These are phyloP conservation scores for Scheffersomyces lignicola DNA, from an alignment of 1,139 yeast genomes.

Conservation along the genomic window DNA sequence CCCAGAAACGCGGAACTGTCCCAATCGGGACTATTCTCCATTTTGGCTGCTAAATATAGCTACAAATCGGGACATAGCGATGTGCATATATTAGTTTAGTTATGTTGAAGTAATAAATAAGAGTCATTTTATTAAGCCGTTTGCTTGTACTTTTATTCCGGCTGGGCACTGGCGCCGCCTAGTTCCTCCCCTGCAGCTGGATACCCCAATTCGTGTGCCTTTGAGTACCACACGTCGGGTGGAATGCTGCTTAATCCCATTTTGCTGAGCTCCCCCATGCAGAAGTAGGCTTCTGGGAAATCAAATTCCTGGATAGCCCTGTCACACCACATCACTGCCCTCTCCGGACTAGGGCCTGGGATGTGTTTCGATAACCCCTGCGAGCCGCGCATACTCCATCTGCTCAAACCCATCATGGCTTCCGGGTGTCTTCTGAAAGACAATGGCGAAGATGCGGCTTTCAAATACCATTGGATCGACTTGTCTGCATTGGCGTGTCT, in stretches of 20 bases:
- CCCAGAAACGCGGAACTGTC: too few species aligned
- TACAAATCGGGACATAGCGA: too few species aligned
- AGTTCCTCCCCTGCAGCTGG: conserved; percentile 18
- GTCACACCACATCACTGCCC: conserved; percentile 89
- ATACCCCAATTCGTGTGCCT: conserved; percentile 26
- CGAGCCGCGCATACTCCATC: conserved; percentile 90
- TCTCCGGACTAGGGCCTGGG: conserved; percentile 66
- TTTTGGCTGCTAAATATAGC: too few species aligned
- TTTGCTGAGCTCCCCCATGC: conserved; percentile 80
- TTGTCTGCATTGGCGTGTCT: conserved; percentile 66
- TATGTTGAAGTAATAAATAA: too few species aligned
- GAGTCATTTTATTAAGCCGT: too few species aligned
- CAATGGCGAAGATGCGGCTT: conserved; percentile 63
- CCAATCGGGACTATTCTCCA: too few species aligned
- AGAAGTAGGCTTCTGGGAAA: conserved; percentile 77
- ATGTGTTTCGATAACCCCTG: conserved; percentile 52
- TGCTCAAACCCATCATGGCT: conserved; percentile 85
- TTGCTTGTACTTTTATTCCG: too few species aligned
- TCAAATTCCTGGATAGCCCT: conserved; percentile 76
- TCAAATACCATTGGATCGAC: conserved; percentile 87
- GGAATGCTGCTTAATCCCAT: conserved; percentile 69
- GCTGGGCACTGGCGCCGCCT: too few species aligned
- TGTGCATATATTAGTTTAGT: too few species aligned
- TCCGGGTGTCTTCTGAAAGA: conserved; percentile 70
- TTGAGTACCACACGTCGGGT: conserved; percentile 22